Evolutionary conservation across 805 yeast genomes (phyloP), one percentile per base, ranked within the genome.

Genomic region (Pichia nanzhaoensis): DNA sequence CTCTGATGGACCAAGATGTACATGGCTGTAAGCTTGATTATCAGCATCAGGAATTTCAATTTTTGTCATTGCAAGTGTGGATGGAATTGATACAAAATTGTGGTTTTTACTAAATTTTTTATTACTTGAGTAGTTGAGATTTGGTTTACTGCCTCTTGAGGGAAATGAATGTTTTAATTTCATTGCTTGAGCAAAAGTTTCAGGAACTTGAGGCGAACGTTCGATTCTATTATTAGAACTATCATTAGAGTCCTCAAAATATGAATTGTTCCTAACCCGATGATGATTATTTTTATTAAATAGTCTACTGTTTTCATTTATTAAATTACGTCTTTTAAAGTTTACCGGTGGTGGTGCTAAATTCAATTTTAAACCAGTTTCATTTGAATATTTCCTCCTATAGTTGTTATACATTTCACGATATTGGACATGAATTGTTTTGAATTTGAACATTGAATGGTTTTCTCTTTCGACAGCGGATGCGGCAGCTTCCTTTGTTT

Each of bases 311-410:
- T 38, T 24, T 27, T 32, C 18, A 16, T 35, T 19, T 8, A 13
- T 32, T 21, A 14, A 46, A 20, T 61, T 68, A 58, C 73, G 69
- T 48, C 68, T 61, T 37, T 73, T 74, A 49, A 82, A 70, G 55
- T 81, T 80, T 32, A 85, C 80, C 3, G 95, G 95, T 4, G 95
- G 91, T 8, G 95, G 95, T 0, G 95, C 95, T 46, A 84, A 68
- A 31, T 56, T 53, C 47, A 65, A 51, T 43, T 55, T 52, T 19
- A 58, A 57, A 35, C 58, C 59, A 43, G 48, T 51, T n/a, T 45
- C 53, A 20, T 46, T 49, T n/a, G 62, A 53, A 37, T 39, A 52
- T 39, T 58, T 57, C 58, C 58, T 64, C 57, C 60, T 56, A 41
- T 51, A 58, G 35, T 61, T 59, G 48, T 64, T 69, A 49, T 71